Conservation (phyloP, 1,284 basidiomycete genomes). For the Puccinia triticina region DNA sequence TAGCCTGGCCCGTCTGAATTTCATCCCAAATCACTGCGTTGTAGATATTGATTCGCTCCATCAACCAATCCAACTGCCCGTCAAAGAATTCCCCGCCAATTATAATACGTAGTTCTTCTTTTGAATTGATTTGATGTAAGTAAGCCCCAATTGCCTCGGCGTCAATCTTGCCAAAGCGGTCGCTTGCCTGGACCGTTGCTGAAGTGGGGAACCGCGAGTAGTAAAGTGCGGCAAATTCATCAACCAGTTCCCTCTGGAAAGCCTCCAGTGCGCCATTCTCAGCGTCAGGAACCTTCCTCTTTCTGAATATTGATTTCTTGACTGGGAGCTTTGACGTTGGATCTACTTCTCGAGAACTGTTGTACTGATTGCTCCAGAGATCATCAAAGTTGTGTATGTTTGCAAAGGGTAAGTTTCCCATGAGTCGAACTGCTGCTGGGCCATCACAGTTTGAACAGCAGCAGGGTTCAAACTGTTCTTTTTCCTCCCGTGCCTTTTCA, state of each 20-base stretch:
- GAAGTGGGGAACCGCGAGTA: no score
- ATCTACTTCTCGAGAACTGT: neutral
- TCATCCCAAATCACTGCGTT: neutral
- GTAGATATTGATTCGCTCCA: neutral
- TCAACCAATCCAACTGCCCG: neutral
- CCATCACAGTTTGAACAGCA: neutral
- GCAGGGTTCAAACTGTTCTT: neutral
- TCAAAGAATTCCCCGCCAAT: neutral
- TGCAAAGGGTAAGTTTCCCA: neutral
- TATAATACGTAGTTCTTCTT: neutral
- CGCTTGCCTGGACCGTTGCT: neutral
- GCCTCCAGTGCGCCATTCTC: neutral
- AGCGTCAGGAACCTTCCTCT: neutral
- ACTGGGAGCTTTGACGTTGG: neutral
- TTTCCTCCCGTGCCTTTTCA: neutral
- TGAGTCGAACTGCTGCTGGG: neutral
- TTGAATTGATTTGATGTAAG: neutral
- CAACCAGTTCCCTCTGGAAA: neutral
- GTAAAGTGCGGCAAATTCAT: neutral
- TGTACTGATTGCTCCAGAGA: neutral
- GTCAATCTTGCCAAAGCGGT: neutral
- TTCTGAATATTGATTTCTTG: neutral
- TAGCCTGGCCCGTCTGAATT: no score
- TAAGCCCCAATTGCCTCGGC: neutral
- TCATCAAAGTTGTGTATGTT: neutral